These are phyloP conservation scores for Chionographis japonica DNA, from an alignment of 106 monocot species.

Conservation along the genomic window DNA sequence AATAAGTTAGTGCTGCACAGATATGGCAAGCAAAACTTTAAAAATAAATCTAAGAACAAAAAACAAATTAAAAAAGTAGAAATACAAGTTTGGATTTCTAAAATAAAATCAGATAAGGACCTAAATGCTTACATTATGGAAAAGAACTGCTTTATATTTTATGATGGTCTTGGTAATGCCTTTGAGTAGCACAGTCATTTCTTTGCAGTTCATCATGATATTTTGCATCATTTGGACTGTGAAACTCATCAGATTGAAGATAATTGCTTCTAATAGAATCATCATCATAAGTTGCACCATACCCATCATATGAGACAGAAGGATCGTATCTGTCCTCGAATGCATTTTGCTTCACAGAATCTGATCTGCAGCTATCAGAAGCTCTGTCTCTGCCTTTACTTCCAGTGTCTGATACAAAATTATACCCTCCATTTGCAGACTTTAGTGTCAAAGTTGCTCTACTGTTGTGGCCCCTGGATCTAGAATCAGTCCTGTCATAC, in stretches of 20 bases:
- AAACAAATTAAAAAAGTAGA: background rate
- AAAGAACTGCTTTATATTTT: slow-evolving; percentile 8
- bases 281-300: slow-evolving; percentile 9
- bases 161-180: slow-evolving; percentile 9
- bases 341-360: slow-evolving; percentile 20
- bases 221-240: slow-evolving; percentile 7
- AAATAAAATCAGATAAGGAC: background rate
- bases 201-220: slow-evolving; percentile 13
- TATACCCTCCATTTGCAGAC: slow-evolving; percentile 11
- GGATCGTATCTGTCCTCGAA: slow-evolving; percentile 86
- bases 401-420: slow-evolving; percentile 16
- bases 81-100: background rate
- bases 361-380: slow-evolving; percentile 17
- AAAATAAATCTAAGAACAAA: slow-evolving; percentile 17
- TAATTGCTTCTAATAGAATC: slow-evolving; percentile 5
- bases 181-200: background rate
- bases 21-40: slow-evolving; percentile 22
- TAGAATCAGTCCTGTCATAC: slow-evolving; percentile 16
- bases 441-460: slow-evolving; percentile 23
- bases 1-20: slow-evolving; percentile 47
- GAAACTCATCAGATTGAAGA: background rate
- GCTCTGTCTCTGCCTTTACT: slow-evolving; percentile 19
- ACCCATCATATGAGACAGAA: slow-evolving; percentile 29
- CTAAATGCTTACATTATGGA: slow-evolving; percentile 20
- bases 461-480: slow-evolving; percentile 15